Evolutionary conservation across 345 rosid species (phyloP).

Genomic region (Eutrema yunnanense): DNA sequence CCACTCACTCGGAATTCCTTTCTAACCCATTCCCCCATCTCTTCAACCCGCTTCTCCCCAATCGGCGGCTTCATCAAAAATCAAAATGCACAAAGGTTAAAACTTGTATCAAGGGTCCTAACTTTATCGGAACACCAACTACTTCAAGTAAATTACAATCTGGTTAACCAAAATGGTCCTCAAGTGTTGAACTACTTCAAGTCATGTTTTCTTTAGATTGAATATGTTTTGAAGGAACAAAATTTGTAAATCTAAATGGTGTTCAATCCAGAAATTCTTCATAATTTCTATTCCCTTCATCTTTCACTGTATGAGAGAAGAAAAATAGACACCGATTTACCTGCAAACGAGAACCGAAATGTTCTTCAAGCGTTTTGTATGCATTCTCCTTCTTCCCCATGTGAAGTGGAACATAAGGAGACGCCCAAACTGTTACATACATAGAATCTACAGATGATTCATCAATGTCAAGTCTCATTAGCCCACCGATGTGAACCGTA

Average conservation of each 20-base stretch:
- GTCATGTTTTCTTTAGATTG: background rate
- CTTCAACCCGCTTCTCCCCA: constrained; percentile 63
- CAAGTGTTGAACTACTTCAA: background rate
- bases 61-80: constrained; percentile 65
- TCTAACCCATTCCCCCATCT: constrained; percentile 80
- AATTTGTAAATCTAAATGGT: background rate
- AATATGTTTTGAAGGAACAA: background rate
- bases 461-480: constrained; percentile 82
- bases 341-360: constrained; percentile 84
- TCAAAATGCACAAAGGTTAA: constrained; percentile 4
- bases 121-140: background rate
- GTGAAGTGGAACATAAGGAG: constrained; percentile 79
- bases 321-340: constrained; percentile 27
- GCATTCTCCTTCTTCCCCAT: constrained; percentile 93
- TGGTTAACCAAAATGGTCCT: background rate
- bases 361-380: constrained; percentile 48
- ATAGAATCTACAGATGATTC: constrained; percentile 65
- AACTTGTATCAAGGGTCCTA: background rate
- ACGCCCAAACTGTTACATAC: constrained; percentile 90
- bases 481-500: constrained; percentile 79
- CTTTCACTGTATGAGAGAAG: background rate
- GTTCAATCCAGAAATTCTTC: background rate
- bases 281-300: background rate
- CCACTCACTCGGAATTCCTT: constrained; percentile 58
- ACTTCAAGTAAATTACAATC: background rate